phyloP scores from a whole-genome alignment of 306 rosid species.

The Cucurbita argyrosperma region DNA sequence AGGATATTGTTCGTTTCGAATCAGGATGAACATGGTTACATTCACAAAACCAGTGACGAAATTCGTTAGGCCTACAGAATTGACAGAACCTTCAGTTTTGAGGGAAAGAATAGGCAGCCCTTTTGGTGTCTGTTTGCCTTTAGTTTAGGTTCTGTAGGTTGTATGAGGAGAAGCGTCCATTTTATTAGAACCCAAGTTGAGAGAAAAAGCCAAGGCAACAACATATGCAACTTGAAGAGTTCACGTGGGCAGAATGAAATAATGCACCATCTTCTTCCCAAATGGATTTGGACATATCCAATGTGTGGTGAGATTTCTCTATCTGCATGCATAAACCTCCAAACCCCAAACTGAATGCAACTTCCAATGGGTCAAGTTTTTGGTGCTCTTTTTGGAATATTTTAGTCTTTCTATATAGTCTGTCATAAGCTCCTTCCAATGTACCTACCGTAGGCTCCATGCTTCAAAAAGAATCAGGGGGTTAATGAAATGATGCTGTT shows the following conservation, averaged over 20 bases:
- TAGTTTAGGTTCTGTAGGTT: neutral
- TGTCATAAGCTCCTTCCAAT: neutral
- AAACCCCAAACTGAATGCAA: conserved; percentile 9
- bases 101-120: neutral
- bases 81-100: neutral
- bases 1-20: neutral
- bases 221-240: conserved; percentile 16
- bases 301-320: conserved; percentile 19
- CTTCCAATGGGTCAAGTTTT: conserved; percentile 11
- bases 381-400: neutral
- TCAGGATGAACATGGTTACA: neutral
- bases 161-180: neutral
- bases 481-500: neutral
- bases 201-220: neutral
- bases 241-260: conserved; percentile 29
- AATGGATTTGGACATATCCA: conserved; percentile 30
- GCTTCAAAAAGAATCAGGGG: neutral
- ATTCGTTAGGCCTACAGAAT: neutral
- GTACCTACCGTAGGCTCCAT: neutral
- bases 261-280: conserved; percentile 24
- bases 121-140: neutral
- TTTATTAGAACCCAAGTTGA: neutral
- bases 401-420: conserved; percentile 1
- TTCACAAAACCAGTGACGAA: neutral
- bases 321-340: conserved; percentile 28